Evolutionary conservation across 495 filamentous ascomycete species (phyloP).

Genomic region (Physcia stellaris): DNA sequence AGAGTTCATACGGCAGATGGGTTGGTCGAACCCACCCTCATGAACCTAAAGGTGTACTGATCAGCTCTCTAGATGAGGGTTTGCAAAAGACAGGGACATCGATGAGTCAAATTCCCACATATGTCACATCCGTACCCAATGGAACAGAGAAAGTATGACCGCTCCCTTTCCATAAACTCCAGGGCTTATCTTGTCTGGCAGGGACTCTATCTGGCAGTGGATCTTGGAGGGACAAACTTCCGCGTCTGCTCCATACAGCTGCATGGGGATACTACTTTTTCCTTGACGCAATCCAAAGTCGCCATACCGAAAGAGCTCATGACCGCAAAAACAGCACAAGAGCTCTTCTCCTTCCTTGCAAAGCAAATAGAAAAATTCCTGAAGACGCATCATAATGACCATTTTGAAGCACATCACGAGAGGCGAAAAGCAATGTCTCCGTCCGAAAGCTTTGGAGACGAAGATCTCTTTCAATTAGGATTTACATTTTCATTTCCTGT

Average conservation of each 20-base stretch:
- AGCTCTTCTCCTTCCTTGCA: constrained; percentile 87
- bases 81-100: constrained; percentile 62
- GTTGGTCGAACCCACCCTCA: constrained; percentile 29
- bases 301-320: constrained; percentile 82
- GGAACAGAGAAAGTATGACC: constrained; percentile 70
- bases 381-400: constrained; percentile 72
- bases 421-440: constrained; percentile 41
- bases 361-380: constrained; percentile 84
- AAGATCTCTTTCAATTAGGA: constrained; percentile 76
- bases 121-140: constrained; percentile 90
- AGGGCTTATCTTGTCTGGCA: constrained; percentile 18
- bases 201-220: constrained; percentile 92
- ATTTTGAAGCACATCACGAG: constrained; percentile 58
- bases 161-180: background rate
- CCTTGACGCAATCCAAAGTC: constrained; percentile 80
- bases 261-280: constrained; percentile 86
- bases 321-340: constrained; percentile 71
- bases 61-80: constrained; percentile 73
- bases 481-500: constrained; percentile 99
- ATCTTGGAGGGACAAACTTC: constrained; percentile 95
- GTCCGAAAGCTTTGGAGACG: constrained; percentile 39
- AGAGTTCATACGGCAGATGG: constrained; percentile 76
- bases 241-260: constrained; percentile 89
- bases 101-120: constrained; percentile 92
- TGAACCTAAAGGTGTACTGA: background rate